Conservation (phyloP, 108 stramenopile genomes). For the Cyclotella sp. region DNA sequence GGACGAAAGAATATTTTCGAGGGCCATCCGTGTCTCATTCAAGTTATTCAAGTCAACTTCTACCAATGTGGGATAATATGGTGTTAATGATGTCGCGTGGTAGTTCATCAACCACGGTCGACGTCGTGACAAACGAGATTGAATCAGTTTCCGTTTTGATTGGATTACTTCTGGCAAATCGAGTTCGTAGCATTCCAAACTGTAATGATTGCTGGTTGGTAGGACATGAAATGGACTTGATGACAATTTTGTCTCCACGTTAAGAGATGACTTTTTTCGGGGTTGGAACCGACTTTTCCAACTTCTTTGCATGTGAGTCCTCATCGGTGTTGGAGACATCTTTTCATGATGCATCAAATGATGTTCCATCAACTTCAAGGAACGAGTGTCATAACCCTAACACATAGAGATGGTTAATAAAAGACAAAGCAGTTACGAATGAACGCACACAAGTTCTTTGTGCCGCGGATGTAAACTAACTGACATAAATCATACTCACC, state of each 20-base stretch:
- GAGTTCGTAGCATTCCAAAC: constrained; percentile 57
- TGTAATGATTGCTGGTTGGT: constrained; percentile 13
- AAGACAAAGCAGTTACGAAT: too few relatives aligned
- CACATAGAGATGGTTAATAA: too few relatives aligned
- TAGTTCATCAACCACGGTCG: constrained; percentile 45
- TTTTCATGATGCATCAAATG: constrained; percentile 40
- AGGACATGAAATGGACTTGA: constrained; percentile 28
- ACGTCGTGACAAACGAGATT: constrained; percentile 55
- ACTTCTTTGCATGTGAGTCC: too few relatives aligned
- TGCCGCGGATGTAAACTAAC: too few relatives aligned
- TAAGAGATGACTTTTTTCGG: too few relatives aligned
- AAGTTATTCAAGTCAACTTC: constrained; percentile 71
- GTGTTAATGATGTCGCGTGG: neutral
- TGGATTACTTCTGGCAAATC: constrained; percentile 71
- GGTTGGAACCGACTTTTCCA: too few relatives aligned
- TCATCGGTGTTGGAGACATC: neutral
- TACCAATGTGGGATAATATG: constrained; percentile 47
- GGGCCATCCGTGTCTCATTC: constrained; percentile 34
- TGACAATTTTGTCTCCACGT: neutral
- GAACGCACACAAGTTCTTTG: too few relatives aligned
- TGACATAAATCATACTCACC: neutral
- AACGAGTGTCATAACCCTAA: constrained; percentile 73
- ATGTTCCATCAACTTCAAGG: constrained; percentile 56
- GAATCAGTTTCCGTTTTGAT: constrained; percentile 61
- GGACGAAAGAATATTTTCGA: constrained; percentile 37